Percentiles rank a stretch among this genome's conserved stretches.
Evolutionary conservation across 2,329 filamentous ascomycete species (phyloP).

Genomic region (Colletotrichum liriopes): DNA sequence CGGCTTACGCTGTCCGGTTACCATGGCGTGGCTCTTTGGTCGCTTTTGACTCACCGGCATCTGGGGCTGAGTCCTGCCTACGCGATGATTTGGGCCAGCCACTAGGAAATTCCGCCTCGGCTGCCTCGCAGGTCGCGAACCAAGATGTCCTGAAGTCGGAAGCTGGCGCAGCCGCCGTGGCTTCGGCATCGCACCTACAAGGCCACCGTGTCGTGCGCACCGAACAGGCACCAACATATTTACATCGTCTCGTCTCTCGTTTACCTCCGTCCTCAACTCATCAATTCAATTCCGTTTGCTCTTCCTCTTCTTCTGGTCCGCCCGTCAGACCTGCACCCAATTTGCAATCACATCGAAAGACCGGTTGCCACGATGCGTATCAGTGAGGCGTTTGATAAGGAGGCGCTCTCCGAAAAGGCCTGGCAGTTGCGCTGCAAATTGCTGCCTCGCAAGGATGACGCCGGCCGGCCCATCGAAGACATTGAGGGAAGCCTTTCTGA

Average conservation of each 20-base stretch:
- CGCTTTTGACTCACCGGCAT: conserved; percentile 20
- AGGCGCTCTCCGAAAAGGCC: conserved; percentile 47
- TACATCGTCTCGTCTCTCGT: neutral
- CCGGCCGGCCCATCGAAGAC: conserved; percentile 42
- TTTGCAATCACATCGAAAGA: neutral
- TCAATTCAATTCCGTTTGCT: too few species aligned
- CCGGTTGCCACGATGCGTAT: neutral
- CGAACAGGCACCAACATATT: neutral
- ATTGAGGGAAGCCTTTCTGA: conserved; percentile 36
- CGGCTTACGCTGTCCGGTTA: neutral
- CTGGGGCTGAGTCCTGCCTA: conserved; percentile 14
- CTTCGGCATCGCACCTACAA: neutral
- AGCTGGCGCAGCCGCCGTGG: neutral
- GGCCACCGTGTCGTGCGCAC: neutral
- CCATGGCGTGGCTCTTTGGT: conserved; percentile 6
- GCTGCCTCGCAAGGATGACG: conserved; percentile 43
- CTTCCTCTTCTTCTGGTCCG: neutral
- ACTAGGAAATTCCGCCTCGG: neutral
- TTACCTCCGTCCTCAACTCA: neutral
- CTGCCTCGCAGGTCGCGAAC: neutral
- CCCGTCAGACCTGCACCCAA: neutral
- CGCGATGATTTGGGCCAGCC: neutral
- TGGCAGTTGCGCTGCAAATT: conserved; percentile 54
- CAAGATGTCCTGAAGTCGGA: neutral
- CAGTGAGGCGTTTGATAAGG: conserved; percentile 12